Conservation (phyloP, 805 yeast species). For the Metschnikowia borealis region DNA sequence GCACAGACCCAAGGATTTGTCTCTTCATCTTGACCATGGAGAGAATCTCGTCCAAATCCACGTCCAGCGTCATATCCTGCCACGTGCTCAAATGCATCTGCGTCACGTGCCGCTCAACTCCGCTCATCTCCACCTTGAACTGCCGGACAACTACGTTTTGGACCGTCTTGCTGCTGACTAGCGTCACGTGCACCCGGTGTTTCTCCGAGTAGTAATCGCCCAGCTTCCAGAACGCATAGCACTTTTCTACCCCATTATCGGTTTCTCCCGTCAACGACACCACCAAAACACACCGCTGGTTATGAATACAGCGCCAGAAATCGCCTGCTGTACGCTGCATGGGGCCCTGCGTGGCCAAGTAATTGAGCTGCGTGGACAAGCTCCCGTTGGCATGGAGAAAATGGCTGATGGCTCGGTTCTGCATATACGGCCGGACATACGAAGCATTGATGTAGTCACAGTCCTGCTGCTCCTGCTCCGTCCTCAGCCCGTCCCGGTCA, state of each 20-base stretch:
- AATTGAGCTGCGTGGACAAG: conserved; percentile 20
- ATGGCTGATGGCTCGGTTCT: neutral
- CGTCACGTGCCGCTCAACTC: conserved; percentile 42
- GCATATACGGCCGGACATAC: conserved; percentile 37
- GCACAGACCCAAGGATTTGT: conserved; percentile 11
- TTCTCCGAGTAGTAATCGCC: conserved; percentile 44
- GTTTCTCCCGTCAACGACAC: conserved; percentile 70
- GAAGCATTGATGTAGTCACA: conserved; percentile 85
- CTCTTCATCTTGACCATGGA: conserved; percentile 35
- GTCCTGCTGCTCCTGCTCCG: conserved; percentile 14
- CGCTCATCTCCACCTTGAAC: conserved; percentile 13
- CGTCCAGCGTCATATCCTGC: conserved; percentile 75
- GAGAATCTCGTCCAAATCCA: conserved; percentile 54
- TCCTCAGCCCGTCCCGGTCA: conserved; percentile 3
- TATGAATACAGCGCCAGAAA: conserved; percentile 76
- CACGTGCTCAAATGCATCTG: conserved; percentile 79
- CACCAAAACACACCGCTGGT: conserved; percentile 61
- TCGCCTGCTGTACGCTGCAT: conserved; percentile 67
- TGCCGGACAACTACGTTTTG: conserved; percentile 16
- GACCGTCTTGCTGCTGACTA: conserved; percentile 20
- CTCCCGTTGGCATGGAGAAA: neutral
- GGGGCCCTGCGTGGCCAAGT: conserved; percentile 92
- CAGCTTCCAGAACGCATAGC: conserved; percentile 71
- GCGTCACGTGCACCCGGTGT: conserved; percentile 22
- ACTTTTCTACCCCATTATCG: conserved; percentile 78